These are phyloP conservation scores for Flueggea neowawraea DNA, from an alignment of 441 rosid species.

Conservation along the genomic window DNA sequence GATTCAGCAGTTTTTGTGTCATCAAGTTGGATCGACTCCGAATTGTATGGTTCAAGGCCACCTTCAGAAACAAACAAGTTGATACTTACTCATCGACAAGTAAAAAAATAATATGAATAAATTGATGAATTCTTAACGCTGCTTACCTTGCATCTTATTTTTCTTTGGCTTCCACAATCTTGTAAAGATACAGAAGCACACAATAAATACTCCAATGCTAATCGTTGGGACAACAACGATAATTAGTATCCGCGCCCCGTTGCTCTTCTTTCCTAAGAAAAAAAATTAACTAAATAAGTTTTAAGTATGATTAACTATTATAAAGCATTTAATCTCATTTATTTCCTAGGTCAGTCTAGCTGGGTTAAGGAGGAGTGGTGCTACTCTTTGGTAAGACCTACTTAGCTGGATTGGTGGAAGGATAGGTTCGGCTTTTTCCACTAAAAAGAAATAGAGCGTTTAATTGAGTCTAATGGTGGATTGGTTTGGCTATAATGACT, in stretches of 20 bases:
- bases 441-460: too few species aligned
- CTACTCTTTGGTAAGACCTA: too few species aligned
- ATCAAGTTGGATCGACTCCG: not conserved
- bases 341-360: too few species aligned
- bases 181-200: slow-evolving; percentile 5
- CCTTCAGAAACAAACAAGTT: not conserved
- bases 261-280: slow-evolving; percentile 7
- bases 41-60: not conserved
- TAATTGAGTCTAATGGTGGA: not conserved
- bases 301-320: too few species aligned
- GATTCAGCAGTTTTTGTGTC: slow-evolving; percentile 3
- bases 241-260: slow-evolving; percentile 3
- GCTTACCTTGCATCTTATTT: not conserved
- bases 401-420: too few species aligned
- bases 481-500: too few species aligned
- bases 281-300: not conserved
- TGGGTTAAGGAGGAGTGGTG: too few species aligned
- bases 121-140: slow-evolving; percentile 7
- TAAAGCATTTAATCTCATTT: too few species aligned
- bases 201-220: slow-evolving; percentile 1
- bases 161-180: not conserved
- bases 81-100: not conserved
- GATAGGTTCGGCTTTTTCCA: too few species aligned
- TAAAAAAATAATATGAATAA: too few species aligned
- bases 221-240: slow-evolving; percentile 3